Conservation (phyloP, 495 filamentous ascomycete genomes). For the Terfezia boudieri region DNA sequence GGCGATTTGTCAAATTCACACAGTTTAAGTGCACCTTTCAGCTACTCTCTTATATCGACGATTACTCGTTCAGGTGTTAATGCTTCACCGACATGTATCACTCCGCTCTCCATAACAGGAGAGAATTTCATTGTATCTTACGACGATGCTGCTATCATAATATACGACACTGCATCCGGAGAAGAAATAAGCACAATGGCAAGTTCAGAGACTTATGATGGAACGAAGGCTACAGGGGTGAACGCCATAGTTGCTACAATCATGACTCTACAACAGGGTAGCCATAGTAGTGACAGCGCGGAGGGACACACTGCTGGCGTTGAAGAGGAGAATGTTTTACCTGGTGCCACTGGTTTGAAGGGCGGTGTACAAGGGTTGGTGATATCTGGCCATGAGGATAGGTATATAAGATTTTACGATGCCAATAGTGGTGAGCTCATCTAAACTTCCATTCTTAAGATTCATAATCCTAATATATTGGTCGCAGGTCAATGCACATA, state of each 20-base stretch:
- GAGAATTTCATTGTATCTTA: constrained; percentile 88
- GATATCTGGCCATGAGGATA: constrained; percentile 87
- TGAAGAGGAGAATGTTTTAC: constrained; percentile 45
- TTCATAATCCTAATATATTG: background rate
- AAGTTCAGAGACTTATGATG: constrained; percentile 78
- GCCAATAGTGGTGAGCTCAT: constrained; percentile 76
- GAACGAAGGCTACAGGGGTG: constrained; percentile 58
- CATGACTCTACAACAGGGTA: constrained; percentile 34
- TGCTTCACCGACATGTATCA: constrained; percentile 77
- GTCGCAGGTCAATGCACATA: constrained; percentile 87
- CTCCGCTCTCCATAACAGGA: constrained; percentile 59
- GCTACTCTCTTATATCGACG: constrained; percentile 53
- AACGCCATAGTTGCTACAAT: constrained; percentile 84
- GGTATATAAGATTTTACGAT: constrained; percentile 89
- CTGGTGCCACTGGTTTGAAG: constrained; percentile 65
- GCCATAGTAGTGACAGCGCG: background rate
- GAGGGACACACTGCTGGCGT: constrained; percentile 34
- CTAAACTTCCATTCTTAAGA: constrained; percentile 18
- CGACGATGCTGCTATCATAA: constrained; percentile 65
- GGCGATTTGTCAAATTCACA: background rate
- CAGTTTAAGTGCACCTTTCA: constrained; percentile 24
- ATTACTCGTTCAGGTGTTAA: constrained; percentile 45
- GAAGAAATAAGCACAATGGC: constrained; percentile 86
- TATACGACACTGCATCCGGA: constrained; percentile 76
- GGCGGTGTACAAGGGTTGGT: constrained; percentile 75